Conservation (phyloP, 2,329 filamentous ascomycete genomes). For the Epichloe gansuensis region DNA sequence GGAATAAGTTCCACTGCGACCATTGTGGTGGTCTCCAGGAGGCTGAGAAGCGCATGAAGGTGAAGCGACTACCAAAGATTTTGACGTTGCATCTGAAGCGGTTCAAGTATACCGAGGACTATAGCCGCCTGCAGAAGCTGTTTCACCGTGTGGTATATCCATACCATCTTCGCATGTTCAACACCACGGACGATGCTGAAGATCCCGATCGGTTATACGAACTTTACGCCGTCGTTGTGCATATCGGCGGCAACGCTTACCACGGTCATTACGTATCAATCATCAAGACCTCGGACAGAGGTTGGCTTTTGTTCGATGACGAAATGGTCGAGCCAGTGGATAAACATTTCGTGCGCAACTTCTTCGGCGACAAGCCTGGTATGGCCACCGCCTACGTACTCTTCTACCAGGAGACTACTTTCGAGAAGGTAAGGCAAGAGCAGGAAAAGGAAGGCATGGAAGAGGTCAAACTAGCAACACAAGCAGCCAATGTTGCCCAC, state of each 20-base stretch:
- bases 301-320: slow-evolving; percentile 94
- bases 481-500: slow-evolving; percentile 42
- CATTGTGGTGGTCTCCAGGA: slow-evolving; percentile 93
- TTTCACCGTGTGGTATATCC: slow-evolving; percentile 96
- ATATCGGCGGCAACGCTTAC: slow-evolving; percentile 92
- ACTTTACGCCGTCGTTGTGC: slow-evolving; percentile 91
- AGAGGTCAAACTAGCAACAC: slow-evolving; percentile 43
- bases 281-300: slow-evolving; percentile 90
- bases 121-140: slow-evolving; percentile 85
- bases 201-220: slow-evolving; percentile 92
- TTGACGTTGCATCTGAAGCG: slow-evolving; percentile 87
- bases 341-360: slow-evolving; percentile 90
- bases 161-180: slow-evolving; percentile 91
- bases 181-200: slow-evolving; percentile 89
- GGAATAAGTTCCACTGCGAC: slow-evolving; percentile 98
- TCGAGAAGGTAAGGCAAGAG: slow-evolving; percentile 57
- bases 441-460: slow-evolving; percentile 67
- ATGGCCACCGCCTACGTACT: slow-evolving; percentile 92
- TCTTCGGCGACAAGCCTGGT: slow-evolving; percentile 86
- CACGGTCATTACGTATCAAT: slow-evolving; percentile 97
- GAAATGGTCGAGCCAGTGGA: slow-evolving; percentile 98
- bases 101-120: slow-evolving; percentile 96
- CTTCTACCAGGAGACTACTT: slow-evolving; percentile 87
- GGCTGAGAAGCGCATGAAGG: slow-evolving; percentile 98
- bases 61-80: slow-evolving; percentile 85